These are phyloP conservation scores for Sporothrix pseudoabietina DNA, from an alignment of 2,329 filamentous ascomycete genomes.

Conservation along the genomic window DNA sequence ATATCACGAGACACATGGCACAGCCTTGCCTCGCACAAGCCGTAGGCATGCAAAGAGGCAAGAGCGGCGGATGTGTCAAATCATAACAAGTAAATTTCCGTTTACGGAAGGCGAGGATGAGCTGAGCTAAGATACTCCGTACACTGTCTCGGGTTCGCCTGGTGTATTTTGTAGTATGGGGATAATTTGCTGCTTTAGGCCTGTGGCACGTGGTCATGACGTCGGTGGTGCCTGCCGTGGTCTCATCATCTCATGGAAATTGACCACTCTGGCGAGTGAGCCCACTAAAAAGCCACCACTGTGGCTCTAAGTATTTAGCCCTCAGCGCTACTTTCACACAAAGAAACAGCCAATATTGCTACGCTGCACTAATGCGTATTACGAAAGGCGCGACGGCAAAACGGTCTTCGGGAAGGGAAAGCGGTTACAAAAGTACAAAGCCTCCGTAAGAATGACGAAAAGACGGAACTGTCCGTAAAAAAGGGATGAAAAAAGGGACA, in stretches of 20 bases:
- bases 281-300: conserved; percentile 7
- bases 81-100: neutral
- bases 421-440: neutral
- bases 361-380: neutral
- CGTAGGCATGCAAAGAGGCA: neutral
- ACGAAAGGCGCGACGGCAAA: neutral
- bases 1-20: neutral
- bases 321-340: neutral
- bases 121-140: neutral
- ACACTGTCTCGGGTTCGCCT: neutral
- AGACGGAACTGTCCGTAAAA: neutral
- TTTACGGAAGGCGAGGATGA: neutral
- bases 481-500: neutral
- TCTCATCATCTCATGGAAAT: neutral
- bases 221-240: neutral
- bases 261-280: neutral
- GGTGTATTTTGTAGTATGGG: neutral
- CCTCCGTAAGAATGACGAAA: conserved; percentile 11
- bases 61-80: neutral
- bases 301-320: neutral
- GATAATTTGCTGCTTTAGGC: conserved; percentile 6
- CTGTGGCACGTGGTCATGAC: conserved; percentile 28
- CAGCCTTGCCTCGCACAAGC: neutral
- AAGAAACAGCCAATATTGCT: neutral
- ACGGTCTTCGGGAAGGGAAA: conserved; percentile 6